phyloP scores from a whole-genome alignment of 75 land plant species.

The Azolla pinnata region DNA sequence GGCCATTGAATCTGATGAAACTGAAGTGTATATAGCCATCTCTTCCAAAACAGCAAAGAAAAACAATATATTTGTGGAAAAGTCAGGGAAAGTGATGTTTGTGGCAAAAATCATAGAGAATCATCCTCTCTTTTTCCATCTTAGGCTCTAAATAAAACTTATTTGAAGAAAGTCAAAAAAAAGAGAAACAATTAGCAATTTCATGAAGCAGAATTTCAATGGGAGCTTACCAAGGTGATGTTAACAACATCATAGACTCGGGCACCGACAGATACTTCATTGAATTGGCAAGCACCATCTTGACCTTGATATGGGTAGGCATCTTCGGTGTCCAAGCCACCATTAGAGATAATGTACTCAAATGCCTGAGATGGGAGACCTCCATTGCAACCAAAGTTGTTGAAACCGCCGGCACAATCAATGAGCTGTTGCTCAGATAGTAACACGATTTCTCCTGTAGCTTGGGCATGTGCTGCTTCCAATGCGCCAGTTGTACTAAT shows the following conservation, averaged over 20 bases:
- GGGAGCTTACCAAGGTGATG: conserved; percentile 59
- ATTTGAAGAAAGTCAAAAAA: no score
- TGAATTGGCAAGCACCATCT: conserved; percentile 65
- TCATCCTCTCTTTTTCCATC: no score
- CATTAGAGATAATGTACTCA: conserved; percentile 87
- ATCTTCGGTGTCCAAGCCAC: conserved; percentile 92
- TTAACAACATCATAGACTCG: conserved; percentile 80
- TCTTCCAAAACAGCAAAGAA: no score
- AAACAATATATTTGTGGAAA: no score
- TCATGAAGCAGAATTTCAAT: no score
- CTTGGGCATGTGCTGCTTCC: conserved; percentile 94
- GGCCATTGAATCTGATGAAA: no score
- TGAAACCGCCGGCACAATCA: conserved; percentile 79
- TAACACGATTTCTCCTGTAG: conserved; percentile 63
- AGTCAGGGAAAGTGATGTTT: no score
- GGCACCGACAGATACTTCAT: conserved; percentile 59
- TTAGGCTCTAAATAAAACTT: no score
- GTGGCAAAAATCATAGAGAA: no score
- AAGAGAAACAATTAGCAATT: no score
- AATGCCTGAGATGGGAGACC: conserved; percentile 98
- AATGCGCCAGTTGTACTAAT: conserved; percentile 89
- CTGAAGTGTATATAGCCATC: no score
- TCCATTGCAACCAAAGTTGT: conserved; percentile 92
- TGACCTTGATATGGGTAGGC: conserved; percentile 76
- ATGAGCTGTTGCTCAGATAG: conserved; percentile 97